A percentile compares a stretch with the other conserved stretches of the same genome.
Conservation (phyloP, 2,329 filamentous ascomycete genomes). For the Stagonosporopsis rhizophila region DNA sequence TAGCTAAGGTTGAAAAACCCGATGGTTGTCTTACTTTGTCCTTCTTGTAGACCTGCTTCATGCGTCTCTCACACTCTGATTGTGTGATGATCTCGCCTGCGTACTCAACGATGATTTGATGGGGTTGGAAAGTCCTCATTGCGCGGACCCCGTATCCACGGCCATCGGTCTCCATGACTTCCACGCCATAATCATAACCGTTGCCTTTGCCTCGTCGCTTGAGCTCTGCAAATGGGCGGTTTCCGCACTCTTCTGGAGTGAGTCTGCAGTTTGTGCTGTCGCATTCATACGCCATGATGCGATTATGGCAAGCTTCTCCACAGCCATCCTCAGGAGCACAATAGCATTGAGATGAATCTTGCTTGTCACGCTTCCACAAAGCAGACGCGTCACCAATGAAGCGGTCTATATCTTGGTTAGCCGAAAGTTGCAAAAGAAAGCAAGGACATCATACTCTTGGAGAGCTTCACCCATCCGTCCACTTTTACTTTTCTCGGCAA, state of each 20-base stretch:
- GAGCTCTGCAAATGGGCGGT: conserved; percentile 85
- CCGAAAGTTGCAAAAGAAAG: not conserved
- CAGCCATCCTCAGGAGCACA: conserved; percentile 72
- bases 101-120: conserved; percentile 98
- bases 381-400: conserved; percentile 85
- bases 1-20: conserved; percentile 15
- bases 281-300: conserved; percentile 97
- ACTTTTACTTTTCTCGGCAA: conserved; percentile 88
- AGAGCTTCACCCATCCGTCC: conserved; percentile 89
- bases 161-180: conserved; percentile 89
- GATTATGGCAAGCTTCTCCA: conserved; percentile 88
- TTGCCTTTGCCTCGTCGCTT: conserved; percentile 72
- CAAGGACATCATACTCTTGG: conserved; percentile 74
- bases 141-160: conserved; percentile 91
- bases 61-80: conserved; percentile 88
- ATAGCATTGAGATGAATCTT: conserved; percentile 73
- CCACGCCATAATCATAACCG: conserved; percentile 90
- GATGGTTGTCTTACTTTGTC: conserved; percentile 71
- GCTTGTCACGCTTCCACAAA: conserved; percentile 81
- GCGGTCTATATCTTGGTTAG: conserved; percentile 66
- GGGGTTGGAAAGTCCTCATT: conserved; percentile 83
- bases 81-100: conserved; percentile 97
- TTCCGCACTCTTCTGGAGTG: conserved; percentile 76
- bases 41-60: conserved; percentile 92
- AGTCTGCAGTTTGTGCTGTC: conserved; percentile 87